Evolutionary conservation across 2,329 filamentous ascomycete genomes (phyloP).

Genomic region (Talaromyces sp.): DNA sequence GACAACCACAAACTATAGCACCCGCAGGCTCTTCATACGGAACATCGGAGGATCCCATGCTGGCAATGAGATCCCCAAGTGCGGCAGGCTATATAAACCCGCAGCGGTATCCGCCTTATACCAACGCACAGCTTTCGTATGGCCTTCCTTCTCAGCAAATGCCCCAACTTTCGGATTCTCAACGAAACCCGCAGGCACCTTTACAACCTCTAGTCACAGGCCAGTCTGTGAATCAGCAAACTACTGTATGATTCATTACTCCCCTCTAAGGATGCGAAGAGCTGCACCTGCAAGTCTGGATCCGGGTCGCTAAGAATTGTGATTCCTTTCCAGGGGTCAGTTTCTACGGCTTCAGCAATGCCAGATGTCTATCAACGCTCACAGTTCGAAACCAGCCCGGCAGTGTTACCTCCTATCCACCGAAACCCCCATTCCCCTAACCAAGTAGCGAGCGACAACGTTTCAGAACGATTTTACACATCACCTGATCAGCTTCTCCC

Average conservation of each 20-base stretch:
- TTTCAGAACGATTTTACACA: slow-evolving; percentile 28
- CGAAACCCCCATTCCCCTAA: slow-evolving; percentile 21
- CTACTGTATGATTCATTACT: slow-evolving; percentile 30
- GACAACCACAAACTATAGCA: slow-evolving; percentile 18
- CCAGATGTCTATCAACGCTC: slow-evolving; percentile 30
- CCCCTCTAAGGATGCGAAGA: background rate
- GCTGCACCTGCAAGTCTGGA: slow-evolving; percentile 19
- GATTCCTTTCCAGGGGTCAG: slow-evolving; percentile 27
- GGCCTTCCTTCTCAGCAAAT: slow-evolving; percentile 29
- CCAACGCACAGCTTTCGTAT: slow-evolving; percentile 28
- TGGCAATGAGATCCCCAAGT: slow-evolving; percentile 17
- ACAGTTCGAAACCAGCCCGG: slow-evolving; percentile 28
- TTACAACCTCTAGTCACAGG: slow-evolving; percentile 32
- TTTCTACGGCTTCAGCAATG: slow-evolving; percentile 33
- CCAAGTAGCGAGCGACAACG: slow-evolving; percentile 24
- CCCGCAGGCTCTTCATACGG: slow-evolving; percentile 15
- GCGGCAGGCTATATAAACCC: slow-evolving; percentile 14
- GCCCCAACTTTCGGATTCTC: slow-evolving; percentile 31
- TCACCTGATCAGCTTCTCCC: slow-evolving; percentile 26
- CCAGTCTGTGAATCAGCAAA: slow-evolving; percentile 27
- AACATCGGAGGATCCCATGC: slow-evolving; percentile 15
- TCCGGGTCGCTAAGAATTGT: slow-evolving; percentile 24
- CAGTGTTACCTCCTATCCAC: slow-evolving; percentile 31
- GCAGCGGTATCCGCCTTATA: slow-evolving; percentile 16
- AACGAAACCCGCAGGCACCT: slow-evolving; percentile 30